Percentiles rank a stretch among this genome's conserved stretches.
Evolutionary conservation across 208 protist species (phyloP).

Genomic region (Trypanosoma brucei): DNA sequence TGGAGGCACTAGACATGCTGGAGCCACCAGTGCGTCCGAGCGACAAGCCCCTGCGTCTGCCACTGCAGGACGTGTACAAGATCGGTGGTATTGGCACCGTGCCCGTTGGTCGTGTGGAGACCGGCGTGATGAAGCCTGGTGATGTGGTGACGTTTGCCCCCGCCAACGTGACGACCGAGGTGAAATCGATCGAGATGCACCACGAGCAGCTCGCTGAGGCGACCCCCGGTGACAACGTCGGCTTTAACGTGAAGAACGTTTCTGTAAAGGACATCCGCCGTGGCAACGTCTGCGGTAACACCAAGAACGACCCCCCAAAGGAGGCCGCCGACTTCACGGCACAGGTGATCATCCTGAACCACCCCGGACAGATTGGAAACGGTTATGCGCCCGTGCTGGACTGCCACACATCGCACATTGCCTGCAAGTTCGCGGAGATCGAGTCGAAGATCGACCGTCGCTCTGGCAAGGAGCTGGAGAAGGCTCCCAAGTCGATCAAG

Average conservation of each 20-base stretch:
- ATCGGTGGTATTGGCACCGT: conserved; percentile 83
- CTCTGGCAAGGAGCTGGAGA: conserved; percentile 89
- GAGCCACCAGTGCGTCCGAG: conserved; percentile 78
- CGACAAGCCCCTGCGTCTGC: conserved; percentile 94
- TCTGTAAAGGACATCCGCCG: conserved; percentile 90
- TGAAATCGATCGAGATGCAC: conserved; percentile 92
- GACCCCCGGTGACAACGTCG: conserved; percentile 91
- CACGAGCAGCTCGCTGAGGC: conserved; percentile 72
- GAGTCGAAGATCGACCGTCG: conserved; percentile 90
- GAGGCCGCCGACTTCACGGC: conserved; percentile 76
- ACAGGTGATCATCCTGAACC: conserved; percentile 93
- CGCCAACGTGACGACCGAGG: conserved; percentile 38
- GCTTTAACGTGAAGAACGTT: conserved; percentile 94
- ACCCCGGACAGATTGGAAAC: conserved; percentile 86
- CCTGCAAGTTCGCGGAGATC: conserved; percentile 90
- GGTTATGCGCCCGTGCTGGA: conserved; percentile 91
- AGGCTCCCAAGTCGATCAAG: conserved; percentile 86
- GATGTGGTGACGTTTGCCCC: conserved; percentile 64
- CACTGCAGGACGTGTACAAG: conserved; percentile 97
- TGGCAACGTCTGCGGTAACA: conserved; percentile 66
- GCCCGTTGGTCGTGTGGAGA: conserved; percentile 60
- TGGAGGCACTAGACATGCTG: conserved; percentile 89
- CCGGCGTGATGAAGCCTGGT: conserved; percentile 44
- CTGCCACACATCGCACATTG: conserved; percentile 94
- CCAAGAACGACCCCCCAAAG: conserved; percentile 63